These are phyloP conservation scores for Globisporangium solare DNA, from an alignment of 352 stramenopile genomes.

Conservation along the genomic window DNA sequence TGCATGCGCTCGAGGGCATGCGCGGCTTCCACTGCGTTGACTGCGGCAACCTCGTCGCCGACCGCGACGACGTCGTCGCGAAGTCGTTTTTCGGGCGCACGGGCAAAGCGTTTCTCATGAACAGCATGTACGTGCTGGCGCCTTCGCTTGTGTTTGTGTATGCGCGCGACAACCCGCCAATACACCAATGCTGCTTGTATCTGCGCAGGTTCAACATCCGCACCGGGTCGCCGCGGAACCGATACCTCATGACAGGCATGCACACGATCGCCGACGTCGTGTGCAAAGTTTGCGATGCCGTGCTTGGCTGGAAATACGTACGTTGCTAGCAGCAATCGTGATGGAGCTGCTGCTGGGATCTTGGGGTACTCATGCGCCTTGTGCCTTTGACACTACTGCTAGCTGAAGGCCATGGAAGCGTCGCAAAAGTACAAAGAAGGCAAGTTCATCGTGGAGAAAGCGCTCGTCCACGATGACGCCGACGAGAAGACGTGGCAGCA, in stretches of 20 bases:
- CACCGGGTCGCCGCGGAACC: slow-evolving; percentile 48
- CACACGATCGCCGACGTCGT: slow-evolving; percentile 72
- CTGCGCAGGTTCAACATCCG: slow-evolving; percentile 61
- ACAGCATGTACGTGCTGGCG: slow-evolving; percentile 50
- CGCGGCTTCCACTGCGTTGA: slow-evolving; percentile 54
- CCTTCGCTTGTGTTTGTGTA: slow-evolving; percentile 1
- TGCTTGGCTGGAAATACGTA: slow-evolving; percentile 86
- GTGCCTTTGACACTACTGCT: not conserved
- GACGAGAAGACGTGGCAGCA: slow-evolving; percentile 48
- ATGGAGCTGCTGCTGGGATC: not conserved
- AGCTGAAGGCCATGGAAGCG: slow-evolving; percentile 76
- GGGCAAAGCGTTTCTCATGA: slow-evolving; percentile 74
- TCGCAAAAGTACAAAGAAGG: slow-evolving; percentile 86
- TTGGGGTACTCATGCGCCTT: slow-evolving; percentile 4
- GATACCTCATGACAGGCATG: slow-evolving; percentile 79
- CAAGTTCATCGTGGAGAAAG: slow-evolving; percentile 79
- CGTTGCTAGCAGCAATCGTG: not conserved
- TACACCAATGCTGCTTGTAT: slow-evolving; percentile 2
- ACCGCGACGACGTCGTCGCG: slow-evolving; percentile 65
- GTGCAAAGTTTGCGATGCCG: slow-evolving; percentile 51
- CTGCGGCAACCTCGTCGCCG: slow-evolving; percentile 58
- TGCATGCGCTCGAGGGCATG: slow-evolving; percentile 45
- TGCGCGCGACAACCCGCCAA: not conserved
- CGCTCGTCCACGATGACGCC: slow-evolving; percentile 60
- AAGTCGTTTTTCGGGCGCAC: slow-evolving; percentile 78